phyloP scores from a whole-genome alignment of 2,329 filamentous ascomycete species.

The Pseudogymnoascus sp. region DNA sequence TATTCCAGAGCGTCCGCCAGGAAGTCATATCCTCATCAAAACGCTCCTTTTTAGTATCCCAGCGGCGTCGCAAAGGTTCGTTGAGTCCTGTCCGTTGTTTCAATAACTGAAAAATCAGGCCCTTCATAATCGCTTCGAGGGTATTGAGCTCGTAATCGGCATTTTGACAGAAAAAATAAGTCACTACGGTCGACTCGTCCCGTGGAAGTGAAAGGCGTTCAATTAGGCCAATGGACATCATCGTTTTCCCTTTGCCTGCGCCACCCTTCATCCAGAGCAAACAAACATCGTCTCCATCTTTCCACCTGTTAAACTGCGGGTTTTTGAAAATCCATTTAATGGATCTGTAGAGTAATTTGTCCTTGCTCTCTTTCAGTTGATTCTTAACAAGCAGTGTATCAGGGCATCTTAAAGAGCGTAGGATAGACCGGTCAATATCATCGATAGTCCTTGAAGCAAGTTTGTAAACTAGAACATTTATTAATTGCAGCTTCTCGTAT shows the following conservation, averaged over 20 bases:
- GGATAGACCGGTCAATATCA: constrained; percentile 11
- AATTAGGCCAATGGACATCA: constrained; percentile 24
- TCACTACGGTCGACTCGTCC: neutral
- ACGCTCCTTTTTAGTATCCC: constrained; percentile 4
- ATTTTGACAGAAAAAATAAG: constrained; percentile 13
- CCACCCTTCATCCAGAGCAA: constrained; percentile 32
- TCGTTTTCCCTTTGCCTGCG: constrained; percentile 33
- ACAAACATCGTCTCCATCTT: constrained; percentile 18
- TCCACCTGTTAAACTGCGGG: constrained; percentile 22
- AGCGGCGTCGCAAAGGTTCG: neutral
- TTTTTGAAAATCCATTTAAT: constrained; percentile 23
- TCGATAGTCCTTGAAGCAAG: neutral
- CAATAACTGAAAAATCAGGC: neutral
- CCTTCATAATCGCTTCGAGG: constrained; percentile 12
- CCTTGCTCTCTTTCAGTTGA: constrained; percentile 16
- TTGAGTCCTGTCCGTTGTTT: neutral
- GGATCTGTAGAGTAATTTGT: constrained; percentile 14
- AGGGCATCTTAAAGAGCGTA: constrained; percentile 15
- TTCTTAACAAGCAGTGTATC: constrained; percentile 17
- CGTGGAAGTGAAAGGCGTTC: constrained; percentile 20
- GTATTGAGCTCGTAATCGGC: constrained; percentile 13
- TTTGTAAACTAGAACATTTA: neutral
- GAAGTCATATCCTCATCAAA: neutral
- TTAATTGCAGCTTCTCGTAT: neutral
- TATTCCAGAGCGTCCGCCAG: constrained; percentile 11